phyloP scores from a whole-genome alignment of 2,329 filamentous ascomycete genomes.

The Pseudogymnoascus sp. region DNA sequence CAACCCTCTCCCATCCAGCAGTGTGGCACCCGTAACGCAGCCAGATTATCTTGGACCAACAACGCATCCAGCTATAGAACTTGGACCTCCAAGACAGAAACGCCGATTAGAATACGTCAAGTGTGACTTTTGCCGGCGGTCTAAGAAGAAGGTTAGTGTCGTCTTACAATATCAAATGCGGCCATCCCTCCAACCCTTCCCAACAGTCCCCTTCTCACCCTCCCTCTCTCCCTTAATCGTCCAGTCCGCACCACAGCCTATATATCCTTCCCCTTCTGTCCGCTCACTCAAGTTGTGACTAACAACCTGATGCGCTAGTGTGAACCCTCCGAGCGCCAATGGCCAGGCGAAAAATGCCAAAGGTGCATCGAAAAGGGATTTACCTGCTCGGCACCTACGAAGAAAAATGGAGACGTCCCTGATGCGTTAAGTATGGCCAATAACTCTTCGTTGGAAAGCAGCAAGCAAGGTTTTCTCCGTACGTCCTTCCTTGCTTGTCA shows the following conservation, averaged over 20 bases:
- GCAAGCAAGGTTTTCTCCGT: not conserved
- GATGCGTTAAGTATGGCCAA: not conserved
- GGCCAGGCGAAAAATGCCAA: not conserved
- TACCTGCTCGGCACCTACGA: not conserved
- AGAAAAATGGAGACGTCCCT: not conserved
- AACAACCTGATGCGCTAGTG: not conserved
- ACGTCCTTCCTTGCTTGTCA: not conserved
- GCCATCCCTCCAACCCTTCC: not conserved
- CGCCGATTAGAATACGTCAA: not conserved
- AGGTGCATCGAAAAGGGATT: not conserved
- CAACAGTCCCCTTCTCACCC: not conserved
- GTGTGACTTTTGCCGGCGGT: not conserved
- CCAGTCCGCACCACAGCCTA: not conserved
- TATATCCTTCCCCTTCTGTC: not conserved
- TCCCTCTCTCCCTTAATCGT: not conserved
- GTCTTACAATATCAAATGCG: not conserved
- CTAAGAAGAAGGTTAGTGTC: not conserved
- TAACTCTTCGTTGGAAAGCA: not conserved
- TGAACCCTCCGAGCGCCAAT: not conserved
- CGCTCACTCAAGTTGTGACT: not conserved
- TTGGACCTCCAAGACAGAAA: conserved; percentile 11
- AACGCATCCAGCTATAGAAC: conserved; percentile 12
- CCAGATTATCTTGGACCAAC: not conserved
- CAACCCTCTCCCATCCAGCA: not conserved
- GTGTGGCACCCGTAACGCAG: not conserved